Conservation (phyloP, 2,329 filamentous ascomycete genomes). For the Cladosporium sp. region DNA sequence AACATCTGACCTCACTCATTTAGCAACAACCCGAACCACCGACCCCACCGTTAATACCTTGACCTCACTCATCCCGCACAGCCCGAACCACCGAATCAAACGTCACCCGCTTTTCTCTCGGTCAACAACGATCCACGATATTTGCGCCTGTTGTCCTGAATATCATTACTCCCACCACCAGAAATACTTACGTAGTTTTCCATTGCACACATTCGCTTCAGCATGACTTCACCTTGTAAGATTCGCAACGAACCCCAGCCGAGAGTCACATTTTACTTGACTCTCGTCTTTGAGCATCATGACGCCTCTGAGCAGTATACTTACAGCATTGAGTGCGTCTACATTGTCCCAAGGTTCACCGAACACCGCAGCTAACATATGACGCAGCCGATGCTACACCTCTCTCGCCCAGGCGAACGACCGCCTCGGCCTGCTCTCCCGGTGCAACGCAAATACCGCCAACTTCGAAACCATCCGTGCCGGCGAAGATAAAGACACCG, state of each 20-base stretch:
- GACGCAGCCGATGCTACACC: conserved; percentile 12
- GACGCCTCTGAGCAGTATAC: conserved; percentile 13
- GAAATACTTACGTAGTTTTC: too few relatives aligned
- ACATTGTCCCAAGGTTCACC: background rate
- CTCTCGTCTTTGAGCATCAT: conserved; percentile 12
- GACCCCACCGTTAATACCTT: too few relatives aligned
- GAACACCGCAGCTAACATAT: background rate
- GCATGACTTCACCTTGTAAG: background rate
- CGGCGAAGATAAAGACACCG: conserved; percentile 10
- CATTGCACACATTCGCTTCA: background rate
- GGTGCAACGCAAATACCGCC: conserved; percentile 10
- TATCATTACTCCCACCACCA: too few relatives aligned
- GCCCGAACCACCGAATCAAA: too few relatives aligned
- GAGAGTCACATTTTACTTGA: conserved; percentile 14
- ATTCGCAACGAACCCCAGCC: background rate
- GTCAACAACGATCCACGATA: too few relatives aligned
- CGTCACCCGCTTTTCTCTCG: too few relatives aligned
- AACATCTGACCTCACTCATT: background rate
- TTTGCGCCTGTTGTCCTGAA: too few relatives aligned
- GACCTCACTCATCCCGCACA: too few relatives aligned
- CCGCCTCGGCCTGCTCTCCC: conserved; percentile 14
- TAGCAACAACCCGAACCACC: background rate
- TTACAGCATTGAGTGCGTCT: conserved; percentile 14
- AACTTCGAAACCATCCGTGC: conserved; percentile 6
- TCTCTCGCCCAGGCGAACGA: conserved; percentile 15